phyloP scores from a whole-genome alignment of 345 rosid species.

The Bruguiera gymnorhiza region DNA sequence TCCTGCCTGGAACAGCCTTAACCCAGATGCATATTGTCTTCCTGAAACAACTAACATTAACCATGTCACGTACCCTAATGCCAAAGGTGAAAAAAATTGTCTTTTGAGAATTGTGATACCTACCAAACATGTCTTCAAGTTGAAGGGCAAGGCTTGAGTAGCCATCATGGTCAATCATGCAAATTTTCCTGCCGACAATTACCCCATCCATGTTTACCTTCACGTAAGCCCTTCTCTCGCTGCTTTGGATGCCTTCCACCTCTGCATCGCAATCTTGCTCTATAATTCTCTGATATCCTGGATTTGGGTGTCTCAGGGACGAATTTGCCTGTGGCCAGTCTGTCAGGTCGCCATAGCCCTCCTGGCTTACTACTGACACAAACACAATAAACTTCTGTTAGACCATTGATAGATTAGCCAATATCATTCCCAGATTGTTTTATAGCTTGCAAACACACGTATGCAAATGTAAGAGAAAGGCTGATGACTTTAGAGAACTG shows the following conservation, averaged over 20 bases:
- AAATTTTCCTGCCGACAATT: slow-evolving; percentile 67
- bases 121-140: slow-evolving; percentile 78
- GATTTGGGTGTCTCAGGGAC: slow-evolving; percentile 26
- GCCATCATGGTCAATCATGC: slow-evolving; percentile 49
- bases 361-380: slow-evolving; percentile 32
- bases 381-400: slow-evolving; percentile 2
- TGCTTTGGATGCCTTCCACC: slow-evolving; percentile 48
- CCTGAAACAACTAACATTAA: slow-evolving; percentile 28
- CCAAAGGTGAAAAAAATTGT: background rate
- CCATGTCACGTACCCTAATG: background rate
- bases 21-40: slow-evolving; percentile 40
- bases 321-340: slow-evolving; percentile 42
- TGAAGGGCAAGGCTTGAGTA: slow-evolving; percentile 56
- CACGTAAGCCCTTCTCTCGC: slow-evolving; percentile 48
- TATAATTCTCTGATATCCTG: slow-evolving; percentile 20
- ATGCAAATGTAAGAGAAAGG: too few relatives aligned
- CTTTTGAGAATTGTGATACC: background rate
- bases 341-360: slow-evolving; percentile 37
- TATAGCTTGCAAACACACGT: too few relatives aligned
- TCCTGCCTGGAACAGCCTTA: slow-evolving; percentile 48
- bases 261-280: slow-evolving; percentile 40
- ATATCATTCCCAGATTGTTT: too few relatives aligned
- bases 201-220: slow-evolving; percentile 81
- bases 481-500: too few relatives aligned
- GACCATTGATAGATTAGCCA: background rate